Evolutionary conservation across 306 rosid genomes (phyloP).

Genomic region (Sphenostylis stenocarpa): DNA sequence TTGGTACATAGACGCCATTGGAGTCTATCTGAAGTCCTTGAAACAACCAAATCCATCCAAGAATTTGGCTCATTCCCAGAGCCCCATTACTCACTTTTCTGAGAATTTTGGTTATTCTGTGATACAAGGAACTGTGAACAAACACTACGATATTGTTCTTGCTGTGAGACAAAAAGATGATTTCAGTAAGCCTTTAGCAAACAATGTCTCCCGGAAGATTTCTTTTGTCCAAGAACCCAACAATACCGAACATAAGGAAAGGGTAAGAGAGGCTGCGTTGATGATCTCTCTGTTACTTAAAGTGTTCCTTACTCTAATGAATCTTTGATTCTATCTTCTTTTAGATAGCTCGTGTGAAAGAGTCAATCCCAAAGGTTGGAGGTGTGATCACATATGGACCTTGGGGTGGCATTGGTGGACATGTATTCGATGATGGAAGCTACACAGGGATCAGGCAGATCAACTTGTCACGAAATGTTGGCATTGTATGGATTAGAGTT

Average conservation of each 20-base stretch:
- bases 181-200: constrained; percentile 43
- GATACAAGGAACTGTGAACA: constrained; percentile 66
- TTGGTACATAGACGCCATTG: constrained; percentile 85
- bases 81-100: constrained; percentile 35
- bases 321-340: neutral
- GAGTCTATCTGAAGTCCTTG: constrained; percentile 64
- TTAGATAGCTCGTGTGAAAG: constrained; percentile 39
- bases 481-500: constrained; percentile 70
- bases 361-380: constrained; percentile 43
- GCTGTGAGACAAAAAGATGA: constrained; percentile 76
- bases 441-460: constrained; percentile 71
- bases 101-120: constrained; percentile 67
- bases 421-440: constrained; percentile 67
- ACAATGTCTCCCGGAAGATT: constrained; percentile 36
- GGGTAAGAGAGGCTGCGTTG: constrained; percentile 37
- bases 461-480: constrained; percentile 66
- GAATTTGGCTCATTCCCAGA: constrained; percentile 40
- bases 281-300: constrained; percentile 22
- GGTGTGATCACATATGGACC: constrained; percentile 61
- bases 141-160: constrained; percentile 75
- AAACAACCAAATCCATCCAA: constrained; percentile 43
- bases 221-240: constrained; percentile 40
- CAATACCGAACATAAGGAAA: constrained; percentile 37
- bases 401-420: constrained; percentile 84
- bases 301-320: constrained; percentile 26